Base-by-base conservation (phyloP, 768 basidiomycete species). In the Gloeostereum incarnatum region DNA sequence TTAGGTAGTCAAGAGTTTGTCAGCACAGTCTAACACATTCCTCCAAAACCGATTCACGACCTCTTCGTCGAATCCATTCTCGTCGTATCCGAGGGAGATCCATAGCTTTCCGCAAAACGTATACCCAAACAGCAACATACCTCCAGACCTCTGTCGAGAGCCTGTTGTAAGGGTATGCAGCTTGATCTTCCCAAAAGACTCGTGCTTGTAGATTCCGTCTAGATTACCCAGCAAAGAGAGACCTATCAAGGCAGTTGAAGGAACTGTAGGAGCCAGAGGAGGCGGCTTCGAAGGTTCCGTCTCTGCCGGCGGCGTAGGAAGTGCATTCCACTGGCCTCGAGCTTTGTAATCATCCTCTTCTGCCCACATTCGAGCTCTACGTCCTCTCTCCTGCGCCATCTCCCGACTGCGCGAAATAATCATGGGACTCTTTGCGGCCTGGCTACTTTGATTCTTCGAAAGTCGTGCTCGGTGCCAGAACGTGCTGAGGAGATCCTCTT, bases 211-310 rank as follows among this genome's bases (percentile, higher is more conserved):
- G 21, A 80, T 82, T 3, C 74, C 81, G 53, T 90, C 86, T 38
- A 90, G 62, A 52, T 88, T 90, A 2, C 88, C 87, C n/a, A 90
- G 66, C 43, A 92, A 66, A 4, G 87, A 91, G 31, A 89, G 58
- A 0, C 87, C 88, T 41, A 89, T 69, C 34, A 91, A 64, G 7
- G 81, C 83, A 1, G 57, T 56, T 1, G 75, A 77, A 17, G 83
- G 77, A 1, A 63, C 59, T 36, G 62, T 68, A 4, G 58, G 58
- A 35, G 56, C 47, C 41, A 35, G 33, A 31, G 44, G 43, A 40
- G 41, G 22, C 4, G 38, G 31, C 26, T 40, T 47, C 22, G 48
- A 42, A 30, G 34, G 25, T n/a, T 26, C 22, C 27, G 43, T 23
- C n/a, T n/a, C n/a, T n/a, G n/a, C n/a, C 23, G 42, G 35, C 13